Percentiles rank a stretch among this genome's conserved stretches.
Evolutionary conservation across 352 stramenopile species (phyloP).

Genomic region (Stramenopiles sp.): DNA sequence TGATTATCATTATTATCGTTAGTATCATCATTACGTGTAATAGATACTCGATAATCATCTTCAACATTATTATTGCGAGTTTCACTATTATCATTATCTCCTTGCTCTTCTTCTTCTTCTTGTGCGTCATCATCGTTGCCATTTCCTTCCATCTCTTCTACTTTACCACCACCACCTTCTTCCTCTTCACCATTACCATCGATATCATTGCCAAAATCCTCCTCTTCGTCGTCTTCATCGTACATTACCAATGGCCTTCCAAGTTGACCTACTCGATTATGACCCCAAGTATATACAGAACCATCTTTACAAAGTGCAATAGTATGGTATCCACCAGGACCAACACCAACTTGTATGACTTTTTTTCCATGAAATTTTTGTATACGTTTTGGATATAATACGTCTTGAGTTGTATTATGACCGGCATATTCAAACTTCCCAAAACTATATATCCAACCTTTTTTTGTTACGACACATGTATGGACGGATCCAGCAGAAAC

Average conservation of each 20-base stretch:
- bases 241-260: no score
- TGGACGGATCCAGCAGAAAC: slow-evolving; percentile 26
- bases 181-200: no score
- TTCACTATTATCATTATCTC: slow-evolving; percentile 17
- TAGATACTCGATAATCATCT: slow-evolving; percentile 11
- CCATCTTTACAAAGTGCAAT: slow-evolving; percentile 20
- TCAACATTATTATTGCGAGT: no score
- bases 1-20: no score
- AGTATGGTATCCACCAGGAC: slow-evolving; percentile 25
- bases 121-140: no score
- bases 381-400: slow-evolving; percentile 16
- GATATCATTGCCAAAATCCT: no score
- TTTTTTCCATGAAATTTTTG: slow-evolving; percentile 7
- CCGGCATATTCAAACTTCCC: slow-evolving; percentile 28
- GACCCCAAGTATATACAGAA: slow-evolving; percentile 23
- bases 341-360: slow-evolving; percentile 17
- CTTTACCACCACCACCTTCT: no score
- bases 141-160: no score
- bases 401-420: slow-evolving; percentile 18
- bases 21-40: no score
- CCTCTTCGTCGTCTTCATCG: no score
- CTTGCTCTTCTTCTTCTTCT: no score
- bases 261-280: slow-evolving; percentile 24
- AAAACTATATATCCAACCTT: slow-evolving; percentile 20
- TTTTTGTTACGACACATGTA: slow-evolving; percentile 18